Conservation (phyloP, 169 alveolate species). For the Eimeria sp. region DNA sequence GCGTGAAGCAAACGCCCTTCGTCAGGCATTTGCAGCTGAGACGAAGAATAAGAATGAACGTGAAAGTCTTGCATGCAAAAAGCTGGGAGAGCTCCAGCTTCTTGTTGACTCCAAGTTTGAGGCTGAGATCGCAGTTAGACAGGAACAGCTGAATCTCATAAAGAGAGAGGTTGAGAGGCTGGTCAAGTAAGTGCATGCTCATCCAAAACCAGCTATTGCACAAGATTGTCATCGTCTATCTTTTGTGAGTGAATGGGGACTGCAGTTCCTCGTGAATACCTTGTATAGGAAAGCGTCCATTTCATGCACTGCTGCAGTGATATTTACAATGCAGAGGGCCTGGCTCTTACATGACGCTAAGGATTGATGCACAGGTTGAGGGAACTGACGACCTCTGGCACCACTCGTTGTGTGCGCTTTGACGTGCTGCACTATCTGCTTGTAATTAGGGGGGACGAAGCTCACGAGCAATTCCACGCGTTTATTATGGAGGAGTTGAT, state of each 20-base stretch:
- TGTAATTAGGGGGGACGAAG: slow-evolving; percentile 77
- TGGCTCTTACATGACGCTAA: background rate
- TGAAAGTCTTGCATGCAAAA: slow-evolving; percentile 61
- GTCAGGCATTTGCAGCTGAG: slow-evolving; percentile 70
- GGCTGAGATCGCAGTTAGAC: slow-evolving; percentile 80
- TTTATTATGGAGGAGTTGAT: slow-evolving; percentile 78
- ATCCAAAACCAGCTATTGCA: background rate
- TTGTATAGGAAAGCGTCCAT: background rate
- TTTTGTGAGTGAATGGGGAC: background rate
- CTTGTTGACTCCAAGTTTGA: slow-evolving; percentile 77
- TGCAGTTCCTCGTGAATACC: background rate
- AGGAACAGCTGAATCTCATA: slow-evolving; percentile 82
- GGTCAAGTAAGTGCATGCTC: slow-evolving; percentile 33
- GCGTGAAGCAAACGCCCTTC: slow-evolving; percentile 68
- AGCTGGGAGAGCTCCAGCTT: slow-evolving; percentile 77
- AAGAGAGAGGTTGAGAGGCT: slow-evolving; percentile 78
- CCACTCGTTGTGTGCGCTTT: background rate
- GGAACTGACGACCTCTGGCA: background rate
- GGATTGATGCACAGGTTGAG: slow-evolving; percentile 8
- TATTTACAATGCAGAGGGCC: background rate
- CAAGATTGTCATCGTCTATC: background rate
- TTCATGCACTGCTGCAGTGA: background rate
- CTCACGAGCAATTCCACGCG: slow-evolving; percentile 80
- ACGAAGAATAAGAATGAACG: slow-evolving; percentile 55
- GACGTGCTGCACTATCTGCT: background rate